Conservation (phyloP, 2,329 filamentous ascomycete genomes). For the Sordariomycetes sp. region DNA sequence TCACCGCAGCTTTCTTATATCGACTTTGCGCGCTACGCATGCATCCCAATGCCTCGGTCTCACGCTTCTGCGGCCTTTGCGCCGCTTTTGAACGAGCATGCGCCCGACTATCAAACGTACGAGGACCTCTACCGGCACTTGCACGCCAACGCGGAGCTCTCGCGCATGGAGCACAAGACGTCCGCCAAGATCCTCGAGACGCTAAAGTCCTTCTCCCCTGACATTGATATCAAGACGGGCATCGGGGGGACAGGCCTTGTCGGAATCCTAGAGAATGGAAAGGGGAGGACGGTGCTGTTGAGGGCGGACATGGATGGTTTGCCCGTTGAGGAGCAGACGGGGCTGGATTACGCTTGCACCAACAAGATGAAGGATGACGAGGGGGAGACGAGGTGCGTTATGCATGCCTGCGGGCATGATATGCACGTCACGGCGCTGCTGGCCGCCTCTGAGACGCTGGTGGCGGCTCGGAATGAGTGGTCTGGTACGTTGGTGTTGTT, state of each 20-base stretch:
- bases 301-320: constrained; percentile 51
- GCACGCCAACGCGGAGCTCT: constrained; percentile 45
- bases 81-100: not conserved
- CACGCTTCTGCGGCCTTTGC: not conserved
- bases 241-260: constrained; percentile 48
- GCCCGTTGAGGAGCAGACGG: constrained; percentile 41
- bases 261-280: constrained; percentile 40
- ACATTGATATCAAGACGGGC: constrained; percentile 22
- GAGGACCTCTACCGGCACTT: constrained; percentile 44
- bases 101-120: not conserved
- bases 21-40: too few relatives aligned
- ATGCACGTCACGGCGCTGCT: constrained; percentile 49
- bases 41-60: too few relatives aligned
- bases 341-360: constrained; percentile 33
- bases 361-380: constrained; percentile 24
- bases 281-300: constrained; percentile 39
- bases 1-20: too few relatives aligned
- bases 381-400: constrained; percentile 38
- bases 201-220: constrained; percentile 14
- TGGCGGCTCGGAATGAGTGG: constrained; percentile 32
- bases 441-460: constrained; percentile 37
- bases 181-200: constrained; percentile 28
- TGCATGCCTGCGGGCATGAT: constrained; percentile 60
- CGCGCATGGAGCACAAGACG: constrained; percentile 38
- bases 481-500: constrained; percentile 47